Evolutionary conservation across 257 asterid species (phyloP), one percentile per base, ranked within the genome.

Genomic region (Linderniella brevidens): DNA sequence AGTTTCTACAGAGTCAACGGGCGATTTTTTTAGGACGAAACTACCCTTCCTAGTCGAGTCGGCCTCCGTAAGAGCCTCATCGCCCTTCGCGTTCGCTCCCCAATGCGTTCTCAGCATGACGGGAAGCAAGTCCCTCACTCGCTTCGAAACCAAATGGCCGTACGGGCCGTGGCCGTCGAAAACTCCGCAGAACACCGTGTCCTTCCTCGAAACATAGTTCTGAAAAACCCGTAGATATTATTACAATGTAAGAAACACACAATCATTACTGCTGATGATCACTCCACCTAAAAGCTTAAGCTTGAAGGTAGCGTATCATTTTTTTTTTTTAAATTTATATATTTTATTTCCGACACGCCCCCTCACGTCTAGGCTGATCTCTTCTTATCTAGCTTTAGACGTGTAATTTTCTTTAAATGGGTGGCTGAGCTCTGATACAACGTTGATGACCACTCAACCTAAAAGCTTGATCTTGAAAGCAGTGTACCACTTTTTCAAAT

Each of bases 101-200:
- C 48, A 43, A 17, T 43, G 48, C 2, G 48, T 1, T 1, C 17
- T 43, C 48, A 43, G 17, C n/a, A 13, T 43, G 18, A 43, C 17
- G 17, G 48, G 48, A 43, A 43, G 48, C 14, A 18, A 43, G 17
- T 43, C 48, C 17, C 48, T 43, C 1, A 43, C 48, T 12, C 48
- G 3, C 48, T 16, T 43, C 17, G 48, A 15, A 43, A 43, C 48
- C 48, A 43, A 9, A 16, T 43, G 48, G 8, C 48, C 48, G 17
- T 43, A 43, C 9, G 48, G 32, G 32, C 32, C 32, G 6, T 25
- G 32, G 32, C 32, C 32, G 6, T 25, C 32, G 32, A 25, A 25
- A 6, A 25, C 32, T 25, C 32, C 32, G 6, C 32, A 25, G 32
- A 25, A 25, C 4, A 25, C 6, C 32, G 48, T 43, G 17, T 43